These are phyloP conservation scores for Verticillium dahliae DNA, from an alignment of 2,329 filamentous ascomycete species.

Conservation along the genomic window DNA sequence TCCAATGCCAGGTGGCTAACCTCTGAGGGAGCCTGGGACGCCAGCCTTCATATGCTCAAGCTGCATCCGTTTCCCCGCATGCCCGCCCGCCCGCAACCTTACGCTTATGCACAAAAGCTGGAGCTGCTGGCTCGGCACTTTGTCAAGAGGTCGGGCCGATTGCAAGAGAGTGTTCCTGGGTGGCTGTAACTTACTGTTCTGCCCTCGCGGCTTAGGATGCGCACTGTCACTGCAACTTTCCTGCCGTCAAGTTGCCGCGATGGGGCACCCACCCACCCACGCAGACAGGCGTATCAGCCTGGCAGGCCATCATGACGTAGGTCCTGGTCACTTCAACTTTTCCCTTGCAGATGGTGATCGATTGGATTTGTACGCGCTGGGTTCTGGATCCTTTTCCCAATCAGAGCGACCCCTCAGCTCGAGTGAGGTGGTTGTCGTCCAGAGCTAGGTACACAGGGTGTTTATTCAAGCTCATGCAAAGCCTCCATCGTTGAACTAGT, in stretches of 20 bases:
- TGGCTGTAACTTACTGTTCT: background rate
- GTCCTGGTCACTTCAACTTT: background rate
- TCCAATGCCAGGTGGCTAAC: background rate
- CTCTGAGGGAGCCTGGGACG: background rate
- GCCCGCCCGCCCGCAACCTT: slow-evolving; percentile 8
- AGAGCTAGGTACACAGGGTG: background rate
- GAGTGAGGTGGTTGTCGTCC: background rate
- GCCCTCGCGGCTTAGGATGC: background rate
- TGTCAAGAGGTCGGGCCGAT: slow-evolving; percentile 8
- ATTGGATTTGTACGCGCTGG: background rate
- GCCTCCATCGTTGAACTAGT: slow-evolving; percentile 3
- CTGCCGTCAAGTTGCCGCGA: slow-evolving; percentile 2
- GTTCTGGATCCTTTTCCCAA: background rate
- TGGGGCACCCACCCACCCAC: slow-evolving; percentile 3
- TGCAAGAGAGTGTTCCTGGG: background rate
- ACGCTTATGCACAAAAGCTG: slow-evolving; percentile 6
- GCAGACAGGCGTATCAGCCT: background rate
- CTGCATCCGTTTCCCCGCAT: background rate
- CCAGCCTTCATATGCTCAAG: background rate
- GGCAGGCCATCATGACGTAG: background rate
- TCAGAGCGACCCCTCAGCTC: background rate
- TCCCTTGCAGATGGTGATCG: background rate
- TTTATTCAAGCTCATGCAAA: slow-evolving; percentile 8
- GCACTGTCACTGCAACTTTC: background rate
- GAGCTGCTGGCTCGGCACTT: slow-evolving; percentile 8